These are phyloP conservation scores for Wallacemonas collosoma DNA, from an alignment of 208 protist species.

Conservation along the genomic window DNA sequence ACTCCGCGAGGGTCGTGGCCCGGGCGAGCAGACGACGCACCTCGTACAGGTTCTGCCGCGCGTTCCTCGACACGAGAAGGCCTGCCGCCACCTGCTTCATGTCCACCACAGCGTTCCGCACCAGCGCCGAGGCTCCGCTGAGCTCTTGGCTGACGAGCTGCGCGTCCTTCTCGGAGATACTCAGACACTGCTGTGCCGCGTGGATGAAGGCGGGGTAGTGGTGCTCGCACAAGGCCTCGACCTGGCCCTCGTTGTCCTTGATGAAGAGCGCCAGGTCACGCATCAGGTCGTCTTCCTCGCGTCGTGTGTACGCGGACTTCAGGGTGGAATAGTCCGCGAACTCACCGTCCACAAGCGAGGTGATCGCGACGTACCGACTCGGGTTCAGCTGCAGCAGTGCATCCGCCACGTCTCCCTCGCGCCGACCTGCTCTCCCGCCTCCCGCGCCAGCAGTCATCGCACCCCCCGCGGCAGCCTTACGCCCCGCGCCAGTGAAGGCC, in stretches of 20 bases:
- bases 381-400: constrained; percentile 53
- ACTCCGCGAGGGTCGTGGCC: constrained; percentile 67
- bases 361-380: constrained; percentile 81
- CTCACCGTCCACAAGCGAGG: constrained; percentile 86
- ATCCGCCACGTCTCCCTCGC: constrained; percentile 26
- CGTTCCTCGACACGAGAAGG: constrained; percentile 63
- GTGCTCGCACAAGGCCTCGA: constrained; percentile 83
- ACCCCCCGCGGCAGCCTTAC: constrained; percentile 17
- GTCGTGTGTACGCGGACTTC: constrained; percentile 75
- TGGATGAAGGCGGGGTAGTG: constrained; percentile 90
- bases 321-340: constrained; percentile 90
- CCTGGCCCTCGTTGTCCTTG: constrained; percentile 83
- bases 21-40: constrained; percentile 56
- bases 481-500: constrained; percentile 18
- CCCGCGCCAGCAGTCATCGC: constrained; percentile 9
- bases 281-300: constrained; percentile 79
- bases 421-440: background rate
- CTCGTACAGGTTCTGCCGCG: constrained; percentile 61
- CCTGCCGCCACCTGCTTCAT: constrained; percentile 75
- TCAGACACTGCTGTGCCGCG: constrained; percentile 80
- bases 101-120: constrained; percentile 68
- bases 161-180: constrained; percentile 83
- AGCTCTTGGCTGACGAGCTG: constrained; percentile 86
- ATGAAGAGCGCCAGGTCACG: constrained; percentile 78
- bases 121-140: constrained; percentile 69